A percentile compares a stretch with the other conserved stretches of the same genome.
These are phyloP conservation scores for Phyllosticta ampelicida DNA, from an alignment of 2,329 filamentous ascomycete genomes.

Conservation along the genomic window DNA sequence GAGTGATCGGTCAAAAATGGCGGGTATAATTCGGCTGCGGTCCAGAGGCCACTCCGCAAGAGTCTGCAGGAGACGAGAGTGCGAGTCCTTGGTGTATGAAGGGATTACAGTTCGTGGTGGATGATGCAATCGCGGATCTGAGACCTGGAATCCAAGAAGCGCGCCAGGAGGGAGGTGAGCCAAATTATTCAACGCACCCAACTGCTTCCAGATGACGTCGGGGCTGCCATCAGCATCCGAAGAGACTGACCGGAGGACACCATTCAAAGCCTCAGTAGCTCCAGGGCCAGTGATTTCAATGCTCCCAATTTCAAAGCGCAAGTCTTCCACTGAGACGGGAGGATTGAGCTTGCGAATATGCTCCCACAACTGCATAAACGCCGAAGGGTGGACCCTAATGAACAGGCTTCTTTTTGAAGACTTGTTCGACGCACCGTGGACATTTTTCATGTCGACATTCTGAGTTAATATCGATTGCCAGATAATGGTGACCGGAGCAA, in stretches of 20 bases:
- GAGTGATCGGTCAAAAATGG: conserved; percentile 57
- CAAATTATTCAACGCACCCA: conserved; percentile 32
- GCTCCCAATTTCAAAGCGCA: conserved; percentile 62
- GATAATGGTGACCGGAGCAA: conserved; percentile 63
- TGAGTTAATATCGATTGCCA: conserved; percentile 42
- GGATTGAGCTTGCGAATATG: conserved; percentile 49
- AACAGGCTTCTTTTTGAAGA: conserved; percentile 44
- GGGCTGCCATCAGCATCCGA: conserved; percentile 18
- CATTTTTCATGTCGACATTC: conserved; percentile 11
- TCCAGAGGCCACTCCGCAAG: conserved; percentile 61
- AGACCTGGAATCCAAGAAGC: conserved; percentile 59
- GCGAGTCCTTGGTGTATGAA: conserved; percentile 15
- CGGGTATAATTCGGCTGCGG: conserved; percentile 33
- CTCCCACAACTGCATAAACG: conserved; percentile 59
- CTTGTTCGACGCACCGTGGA: conserved; percentile 14
- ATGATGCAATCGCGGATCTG: conserved; percentile 71
- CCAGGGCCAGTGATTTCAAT: conserved; percentile 62
- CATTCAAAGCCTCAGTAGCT: conserved; percentile 66
- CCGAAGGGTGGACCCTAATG: conserved; percentile 71
- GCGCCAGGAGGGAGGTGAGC: conserved; percentile 58
- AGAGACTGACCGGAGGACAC: conserved; percentile 47
- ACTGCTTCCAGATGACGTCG: conserved; percentile 22
- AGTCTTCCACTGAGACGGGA: conserved; percentile 52
- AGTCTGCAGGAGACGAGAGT: conserved; percentile 42
- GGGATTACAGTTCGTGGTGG: conserved; percentile 49